phyloP scores from a whole-genome alignment of 2,329 filamentous ascomycete species.

The Xylariaceae sp. region DNA sequence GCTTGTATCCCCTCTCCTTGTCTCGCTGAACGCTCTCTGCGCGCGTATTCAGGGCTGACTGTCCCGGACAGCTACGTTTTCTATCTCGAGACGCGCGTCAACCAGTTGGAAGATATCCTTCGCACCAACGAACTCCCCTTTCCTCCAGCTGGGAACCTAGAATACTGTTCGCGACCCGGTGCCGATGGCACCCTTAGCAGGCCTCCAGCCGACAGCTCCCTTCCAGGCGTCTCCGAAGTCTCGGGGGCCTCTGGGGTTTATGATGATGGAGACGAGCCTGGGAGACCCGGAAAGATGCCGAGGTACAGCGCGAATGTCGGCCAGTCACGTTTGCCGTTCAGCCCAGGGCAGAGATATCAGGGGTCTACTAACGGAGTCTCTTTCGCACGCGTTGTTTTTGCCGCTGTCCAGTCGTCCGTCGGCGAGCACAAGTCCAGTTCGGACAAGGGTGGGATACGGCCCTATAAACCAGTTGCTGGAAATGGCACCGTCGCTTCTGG shows the following conservation, averaged over 20 bases:
- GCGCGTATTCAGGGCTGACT: conserved; percentile 11
- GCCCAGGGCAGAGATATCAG: too few relatives aligned
- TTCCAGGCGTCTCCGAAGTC: conserved; percentile 26
- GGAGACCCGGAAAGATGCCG: conserved; percentile 36
- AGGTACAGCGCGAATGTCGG: conserved; percentile 52
- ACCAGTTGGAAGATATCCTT: conserved; percentile 73
- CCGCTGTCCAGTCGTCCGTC: conserved; percentile 72
- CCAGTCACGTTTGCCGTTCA: too few relatives aligned
- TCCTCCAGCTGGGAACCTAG: conserved; percentile 63
- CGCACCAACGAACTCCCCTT: conserved; percentile 62
- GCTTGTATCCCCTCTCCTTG: conserved; percentile 29
- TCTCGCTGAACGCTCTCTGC: too few relatives aligned
- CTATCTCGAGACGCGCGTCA: conserved; percentile 82
- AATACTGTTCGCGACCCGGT: conserved; percentile 47
- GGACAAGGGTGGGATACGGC: conserved; percentile 55
- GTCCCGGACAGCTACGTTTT: conserved; percentile 68
- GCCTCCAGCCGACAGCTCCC: conserved; percentile 27
- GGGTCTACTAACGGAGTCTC: conserved; percentile 86
- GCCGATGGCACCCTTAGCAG: conserved; percentile 27
- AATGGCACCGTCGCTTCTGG: conserved; percentile 43
- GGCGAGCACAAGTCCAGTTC: conserved; percentile 58
- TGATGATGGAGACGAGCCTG: conserved; percentile 39
- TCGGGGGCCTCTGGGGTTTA: conserved; percentile 25
- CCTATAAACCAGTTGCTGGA: conserved; percentile 46
- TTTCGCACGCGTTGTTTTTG: conserved; percentile 89